Base-by-base conservation (phyloP, 164 flowering plant genomes). In the Aristolochia contorta region DNA sequence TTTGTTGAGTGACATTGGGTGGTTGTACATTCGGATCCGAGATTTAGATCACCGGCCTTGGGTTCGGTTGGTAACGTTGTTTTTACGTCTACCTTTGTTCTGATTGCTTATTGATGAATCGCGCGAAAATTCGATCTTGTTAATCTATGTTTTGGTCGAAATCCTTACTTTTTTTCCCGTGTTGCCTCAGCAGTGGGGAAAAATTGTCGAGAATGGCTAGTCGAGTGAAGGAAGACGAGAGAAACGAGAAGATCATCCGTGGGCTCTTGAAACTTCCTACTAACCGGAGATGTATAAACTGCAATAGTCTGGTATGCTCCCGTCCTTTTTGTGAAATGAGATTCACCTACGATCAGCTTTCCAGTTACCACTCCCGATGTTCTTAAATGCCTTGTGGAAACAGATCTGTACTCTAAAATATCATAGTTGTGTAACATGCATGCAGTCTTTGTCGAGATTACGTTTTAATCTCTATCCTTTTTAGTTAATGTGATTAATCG, bases 141-240 rank as follows among this genome's bases (percentile, higher is more conserved):
- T 49, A 16, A 3, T 51, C 13, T 2, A 14, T 52, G 22, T 52
- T 13, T 19, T 52, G 21, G 24, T 0, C 21, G 27, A 16, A 14
- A 16, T 56, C 16, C 12, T 56, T 3, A 16, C 10, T 1, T n/a
- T 24, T 27, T 9, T 24, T 14, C 18, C 15, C 18, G 2, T 45
- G 64, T 13, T 48, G 16, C 22, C 48, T n/a, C 52, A 24, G 12
- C 14, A 25, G 58, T 30, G 18, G 46, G 58, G 6, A 63, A 21
- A 56, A 47, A 43, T 58, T n/a, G 41, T 16, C 18, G 67, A 47
- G 16, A 65, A 93, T 93, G 99, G 89, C 91, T 32, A 87, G 52
- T 78, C 75, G 92, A 61, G 15, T 83, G 71, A 91, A 83, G 76
- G 98, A 91, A 56, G 98, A 89, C 22, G 98, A 93, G 76, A 90